Base-by-base conservation (phyloP, 2,329 filamentous ascomycete species). In the Kalmusia sp. region DNA sequence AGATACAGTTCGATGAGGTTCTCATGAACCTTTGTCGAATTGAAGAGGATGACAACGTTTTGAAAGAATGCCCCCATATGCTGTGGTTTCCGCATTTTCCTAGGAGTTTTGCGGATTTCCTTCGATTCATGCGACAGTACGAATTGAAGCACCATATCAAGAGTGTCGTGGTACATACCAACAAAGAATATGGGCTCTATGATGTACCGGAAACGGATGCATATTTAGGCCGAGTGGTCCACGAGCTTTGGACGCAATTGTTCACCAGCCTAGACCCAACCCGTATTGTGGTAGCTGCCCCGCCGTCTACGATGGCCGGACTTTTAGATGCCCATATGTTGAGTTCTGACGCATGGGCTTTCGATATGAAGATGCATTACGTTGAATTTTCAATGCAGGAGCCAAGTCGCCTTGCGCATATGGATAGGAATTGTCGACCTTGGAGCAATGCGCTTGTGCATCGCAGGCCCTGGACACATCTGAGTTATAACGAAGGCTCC, bases 401-500 rank as follows among this genome's bases (percentile, higher is more conserved):
- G 3, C 37, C 63, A 12, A 37, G 31, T 3, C 50, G 11, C 14
- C 9, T 34, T 7, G 46, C 55, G 4, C 63, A 65, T 17, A 33
- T 46, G 31, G 35, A 51, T 6, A 50, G 40, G 9, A 34, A 47
- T 7, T 61, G 61, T 31, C 61, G 65, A 4, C 57, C 62, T 6
- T 63, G 63, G 57, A 47, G 63, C 15, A 52, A 54, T 0, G 47
- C 65, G 21, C 72, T 91, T 0, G 81, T 91, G 38, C 79, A 80
- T 22, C 76, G 83, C n/a, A 80, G 83, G 1, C 82, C 82, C 2
- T 93, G 90, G 90, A 80, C 79, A 0, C 80, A 83, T 15, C 64
- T 92, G 0, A 76, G 83, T 2, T 83, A 92, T 58, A 93, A 93
- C 68, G 90, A 93, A 74, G 88, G 89, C 7, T 91, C 88, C 0